Evolutionary conservation across 148 eudicot genomes (phyloP), one percentile per base, ranked within the genome.

Genomic region (Chenopodium berlandieri): DNA sequence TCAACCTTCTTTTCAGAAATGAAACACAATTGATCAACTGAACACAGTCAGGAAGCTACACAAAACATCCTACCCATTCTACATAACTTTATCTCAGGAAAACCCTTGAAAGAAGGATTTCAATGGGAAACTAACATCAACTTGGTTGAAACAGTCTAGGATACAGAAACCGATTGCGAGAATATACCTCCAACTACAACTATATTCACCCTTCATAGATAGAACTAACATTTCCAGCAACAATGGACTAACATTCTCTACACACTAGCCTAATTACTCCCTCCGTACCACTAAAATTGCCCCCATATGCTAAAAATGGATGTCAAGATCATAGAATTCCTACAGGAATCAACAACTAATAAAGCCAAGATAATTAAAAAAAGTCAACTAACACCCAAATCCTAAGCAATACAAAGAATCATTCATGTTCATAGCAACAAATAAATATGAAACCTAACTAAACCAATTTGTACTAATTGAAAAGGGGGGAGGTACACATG

Each of bases 271-370:
- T 32, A 12, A 4, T 23, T 22, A 73, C 44, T 40, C 44, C 44
- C 8, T 6, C 8, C 7, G 44, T 40, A 40, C 44, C 44, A 40
- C 44, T 40, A 40, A 40, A 7, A 40, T 40, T 40, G 44, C 44
- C 6, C 7, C 44, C 7, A 40, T 40, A 40, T 5, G 4, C 40
- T 37, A 37, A 37, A 37, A 37, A 27, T 37, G 40, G 40, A 37
- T 37, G 40, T 37, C 40, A 37, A 37, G 44, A 40, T 40, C 0
- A 40, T 40, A 40, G 8, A 40, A 5, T 64, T 66, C 63, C 27
- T 65, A 81, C 11, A 65, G 23, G 65, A 32, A 81, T 75, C 22
- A 73, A 63, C 68, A 44, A 80, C 20, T 19, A 23, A 62, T 27
- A 50, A 14, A 20, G 62, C 23, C 37, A 78, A 46, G 11, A 13